Evolutionary conservation across 257 asterid genomes (phyloP), one percentile per base, ranked within the genome.

Genomic region (Gentiana straminea): DNA sequence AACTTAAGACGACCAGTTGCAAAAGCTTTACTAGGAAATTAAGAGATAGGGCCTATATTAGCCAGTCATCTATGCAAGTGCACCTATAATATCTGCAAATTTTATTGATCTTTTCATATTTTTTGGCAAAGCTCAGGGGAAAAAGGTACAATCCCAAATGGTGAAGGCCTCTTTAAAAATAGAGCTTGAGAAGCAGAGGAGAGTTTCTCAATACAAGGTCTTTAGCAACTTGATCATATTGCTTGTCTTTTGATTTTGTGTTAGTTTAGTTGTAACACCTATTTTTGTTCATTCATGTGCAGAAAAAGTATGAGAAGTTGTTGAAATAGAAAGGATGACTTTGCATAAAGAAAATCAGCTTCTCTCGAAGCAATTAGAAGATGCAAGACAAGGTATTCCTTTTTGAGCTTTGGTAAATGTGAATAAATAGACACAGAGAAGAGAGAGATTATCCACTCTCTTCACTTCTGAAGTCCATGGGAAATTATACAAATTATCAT

Each of bases 331-430:
- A 91, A 83, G 79, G 94, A 82, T 8, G 69, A 63, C 12, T 24
- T 13, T 52, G 54, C 34, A 34, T 77, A 85, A 81, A 70, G 95
- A 84, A 80, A 69, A 72, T 54, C 86, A 76, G 64, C 52, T 68
- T 59, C 72, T 86, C 68, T 70, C 79, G 49, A 91, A 84, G 74
- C 94, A 84, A 57, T 65, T 91, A 57, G 95, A 84, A 58, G 96
- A 83, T 49, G 80, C 81, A 51, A 81, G 64, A 64, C 91, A 81
- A 70, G 81, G 77, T 72, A 54, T 65, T 11, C 24, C 10, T 53
- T 60, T 55, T 33, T 54, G 1, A 8, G 6, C 34, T 62, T n/a
- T 38, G 4, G 8, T n/a, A 37, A 50, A 57, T n/a, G 34, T 34
- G 13, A 3, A 24, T 24, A 24, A 24, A 24, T 24, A 24, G 24